Conservation (phyloP, 179 eudicot species). For the Spinacia oleracea region DNA sequence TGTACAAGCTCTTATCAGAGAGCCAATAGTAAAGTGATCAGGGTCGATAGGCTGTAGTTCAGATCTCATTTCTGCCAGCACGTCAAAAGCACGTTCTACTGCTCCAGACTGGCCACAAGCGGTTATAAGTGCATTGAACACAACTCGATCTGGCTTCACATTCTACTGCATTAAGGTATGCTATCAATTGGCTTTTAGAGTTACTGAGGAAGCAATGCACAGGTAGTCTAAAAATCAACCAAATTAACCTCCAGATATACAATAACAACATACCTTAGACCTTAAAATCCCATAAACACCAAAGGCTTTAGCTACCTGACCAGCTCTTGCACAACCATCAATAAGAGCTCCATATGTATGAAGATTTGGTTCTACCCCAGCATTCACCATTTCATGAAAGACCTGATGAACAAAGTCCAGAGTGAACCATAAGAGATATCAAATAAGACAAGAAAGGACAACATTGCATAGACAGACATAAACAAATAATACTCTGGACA, state of each 20-base stretch:
- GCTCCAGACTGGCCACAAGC: conserved; percentile 99
- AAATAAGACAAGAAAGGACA: not conserved
- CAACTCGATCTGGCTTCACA: conserved; percentile 97
- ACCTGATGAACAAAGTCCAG: conserved; percentile 48
- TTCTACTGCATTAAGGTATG: conserved; percentile 78
- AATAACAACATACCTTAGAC: conserved; percentile 68
- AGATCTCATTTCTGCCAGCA: conserved; percentile 82
- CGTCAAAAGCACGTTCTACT: conserved; percentile 97
- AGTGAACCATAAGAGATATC: not conserved
- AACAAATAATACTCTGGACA: not conserved
- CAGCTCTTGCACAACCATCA: conserved; percentile 97
- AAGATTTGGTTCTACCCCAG: conserved; percentile 83
- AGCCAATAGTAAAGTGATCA: conserved; percentile 90
- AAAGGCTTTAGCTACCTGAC: conserved; percentile 97
- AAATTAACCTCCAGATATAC: conserved; percentile 7
- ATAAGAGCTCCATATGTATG: conserved; percentile 97
- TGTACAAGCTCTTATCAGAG: conserved; percentile 83
- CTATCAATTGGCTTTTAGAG: conserved; percentile 35
- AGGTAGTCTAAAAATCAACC: conserved; percentile 1
- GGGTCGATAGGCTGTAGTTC: conserved; percentile 81
- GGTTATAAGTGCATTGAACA: conserved; percentile 95
- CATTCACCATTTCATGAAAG: conserved; percentile 91
- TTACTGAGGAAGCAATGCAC: conserved; percentile 21
- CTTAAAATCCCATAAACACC: conserved; percentile 98
- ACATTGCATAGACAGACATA: not conserved